Evolutionary conservation across 768 basidiomycete genomes (phyloP).

Genomic region (Tricholoma saponaceum): DNA sequence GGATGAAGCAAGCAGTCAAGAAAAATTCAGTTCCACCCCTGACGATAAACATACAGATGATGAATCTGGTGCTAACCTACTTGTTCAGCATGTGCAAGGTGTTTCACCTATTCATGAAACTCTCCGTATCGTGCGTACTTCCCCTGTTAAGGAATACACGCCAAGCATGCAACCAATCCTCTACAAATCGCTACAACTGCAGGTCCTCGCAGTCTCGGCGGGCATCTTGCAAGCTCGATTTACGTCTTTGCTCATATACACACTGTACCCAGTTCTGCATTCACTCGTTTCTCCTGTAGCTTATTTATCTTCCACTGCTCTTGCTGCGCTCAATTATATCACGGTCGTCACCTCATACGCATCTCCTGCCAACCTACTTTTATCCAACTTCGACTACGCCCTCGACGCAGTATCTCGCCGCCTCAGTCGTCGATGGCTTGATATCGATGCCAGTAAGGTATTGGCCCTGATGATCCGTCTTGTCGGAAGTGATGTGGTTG

Average conservation of each 20-base stretch:
- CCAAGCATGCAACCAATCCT: constrained; percentile 52
- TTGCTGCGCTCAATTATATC: constrained; percentile 67
- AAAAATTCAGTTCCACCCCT: constrained; percentile 7
- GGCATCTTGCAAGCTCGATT: constrained; percentile 74
- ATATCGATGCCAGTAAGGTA: constrained; percentile 86
- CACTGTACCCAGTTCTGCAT: constrained; percentile 83
- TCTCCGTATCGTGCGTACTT: constrained; percentile 40
- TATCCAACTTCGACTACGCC: constrained; percentile 96
- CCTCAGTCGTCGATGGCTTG: constrained; percentile 75
- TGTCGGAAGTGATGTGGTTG: constrained; percentile 83
- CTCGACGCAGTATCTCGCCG: constrained; percentile 87
- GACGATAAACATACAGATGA: constrained; percentile 24
- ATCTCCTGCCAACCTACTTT: constrained; percentile 81
- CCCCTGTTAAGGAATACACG: constrained; percentile 21
- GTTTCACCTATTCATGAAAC: constrained; percentile 59
- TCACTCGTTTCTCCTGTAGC: constrained; percentile 72
- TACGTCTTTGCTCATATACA: constrained; percentile 66
- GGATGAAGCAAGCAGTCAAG: constrained; percentile 38
- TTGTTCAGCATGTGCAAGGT: constrained; percentile 66
- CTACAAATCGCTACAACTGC: constrained; percentile 69
- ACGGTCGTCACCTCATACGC: constrained; percentile 80
- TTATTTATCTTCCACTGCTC: constrained; percentile 71
- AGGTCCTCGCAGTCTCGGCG: constrained; percentile 67
- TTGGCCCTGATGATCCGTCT: constrained; percentile 80
- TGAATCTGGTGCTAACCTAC: constrained; percentile 24